phyloP scores from a whole-genome alignment of 768 basidiomycete genomes.

The Tylopilus subfusipes region DNA sequence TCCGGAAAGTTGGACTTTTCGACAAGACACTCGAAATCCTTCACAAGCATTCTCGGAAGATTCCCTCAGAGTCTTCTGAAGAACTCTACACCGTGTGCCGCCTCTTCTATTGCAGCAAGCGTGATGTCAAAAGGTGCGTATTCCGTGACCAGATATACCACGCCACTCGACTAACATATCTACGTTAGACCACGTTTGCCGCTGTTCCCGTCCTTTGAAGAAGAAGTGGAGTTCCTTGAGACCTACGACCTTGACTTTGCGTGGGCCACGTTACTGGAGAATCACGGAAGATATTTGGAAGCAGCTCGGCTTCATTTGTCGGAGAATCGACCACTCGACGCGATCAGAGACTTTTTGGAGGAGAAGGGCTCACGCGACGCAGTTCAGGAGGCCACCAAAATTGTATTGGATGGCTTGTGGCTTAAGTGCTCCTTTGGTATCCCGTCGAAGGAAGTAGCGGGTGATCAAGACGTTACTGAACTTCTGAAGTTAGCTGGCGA shows the following conservation, averaged over 20 bases:
- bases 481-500: conserved; percentile 28
- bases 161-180: background rate
- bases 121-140: conserved; percentile 18
- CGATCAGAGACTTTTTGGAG: conserved; percentile 43
- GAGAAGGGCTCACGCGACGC: conserved; percentile 22
- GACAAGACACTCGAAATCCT: conserved; percentile 47
- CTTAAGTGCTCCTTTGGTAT: conserved; percentile 40
- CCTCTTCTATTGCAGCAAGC: conserved; percentile 41
- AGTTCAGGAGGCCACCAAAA: too few relatives aligned
- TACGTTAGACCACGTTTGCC: conserved; percentile 41
- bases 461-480: conserved; percentile 1
- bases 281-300: too few relatives aligned
- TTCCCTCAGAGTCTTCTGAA: conserved; percentile 31
- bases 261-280: conserved; percentile 15
- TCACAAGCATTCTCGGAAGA: conserved; percentile 27
- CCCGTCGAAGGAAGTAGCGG: background rate
- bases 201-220: conserved; percentile 50
- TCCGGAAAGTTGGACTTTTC: too few relatives aligned
- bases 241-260: conserved; percentile 50
- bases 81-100: conserved; percentile 45
- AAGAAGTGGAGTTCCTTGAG: conserved; percentile 55
- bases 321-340: conserved; percentile 46
- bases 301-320: conserved; percentile 30
- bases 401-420: conserved; percentile 38
- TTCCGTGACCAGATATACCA: background rate